phyloP scores from a whole-genome alignment of 352 stramenopile genomes.

The Phytophthora litchii region DNA sequence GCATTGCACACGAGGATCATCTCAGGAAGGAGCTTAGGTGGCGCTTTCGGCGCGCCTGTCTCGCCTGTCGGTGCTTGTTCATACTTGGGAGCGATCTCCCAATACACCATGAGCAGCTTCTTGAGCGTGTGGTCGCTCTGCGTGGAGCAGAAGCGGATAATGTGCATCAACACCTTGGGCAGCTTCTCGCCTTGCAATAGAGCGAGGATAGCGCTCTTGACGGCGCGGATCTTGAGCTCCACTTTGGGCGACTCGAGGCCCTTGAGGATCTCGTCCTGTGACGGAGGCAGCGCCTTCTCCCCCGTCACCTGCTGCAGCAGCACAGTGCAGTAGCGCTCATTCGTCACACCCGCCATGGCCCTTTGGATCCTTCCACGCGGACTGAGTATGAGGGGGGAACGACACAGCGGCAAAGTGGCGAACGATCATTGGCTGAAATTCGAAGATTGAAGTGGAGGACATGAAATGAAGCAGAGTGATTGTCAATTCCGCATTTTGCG shows the following conservation, averaged over 20 bases:
- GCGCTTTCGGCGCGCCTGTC: conserved; percentile 36
- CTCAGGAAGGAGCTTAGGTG: conserved; percentile 97
- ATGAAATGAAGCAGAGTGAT: conserved; percentile 2
- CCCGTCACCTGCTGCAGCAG: conserved; percentile 65
- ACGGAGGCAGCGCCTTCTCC: conserved; percentile 74
- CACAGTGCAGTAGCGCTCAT: conserved; percentile 89
- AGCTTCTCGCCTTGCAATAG: conserved; percentile 98
- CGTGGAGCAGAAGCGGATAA: conserved; percentile 99
- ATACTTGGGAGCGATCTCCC: conserved; percentile 99
- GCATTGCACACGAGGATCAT: conserved; percentile 99
- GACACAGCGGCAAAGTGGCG: conserved; percentile 20
- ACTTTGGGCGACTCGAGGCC: conserved; percentile 95
- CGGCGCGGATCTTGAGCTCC: conserved; percentile 96
- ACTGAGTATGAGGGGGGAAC: conserved; percentile 19
- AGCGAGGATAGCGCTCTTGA: conserved; percentile 99
- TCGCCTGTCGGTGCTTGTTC: conserved; percentile 67
- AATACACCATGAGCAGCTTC: conserved; percentile 99
- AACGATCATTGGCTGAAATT: conserved; percentile 26
- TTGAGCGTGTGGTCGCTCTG: conserved; percentile 99
- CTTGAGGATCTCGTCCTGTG: conserved; percentile 97
- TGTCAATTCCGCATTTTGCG: conserved; percentile 11
- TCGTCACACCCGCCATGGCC: conserved; percentile 69
- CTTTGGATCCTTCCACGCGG: conserved; percentile 34
- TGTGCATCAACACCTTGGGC: conserved; percentile 99
- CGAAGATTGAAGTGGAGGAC: conserved; percentile 17